phyloP scores from a whole-genome alignment of 495 filamentous ascomycete species.

The Lasiosphaeria hispida region DNA sequence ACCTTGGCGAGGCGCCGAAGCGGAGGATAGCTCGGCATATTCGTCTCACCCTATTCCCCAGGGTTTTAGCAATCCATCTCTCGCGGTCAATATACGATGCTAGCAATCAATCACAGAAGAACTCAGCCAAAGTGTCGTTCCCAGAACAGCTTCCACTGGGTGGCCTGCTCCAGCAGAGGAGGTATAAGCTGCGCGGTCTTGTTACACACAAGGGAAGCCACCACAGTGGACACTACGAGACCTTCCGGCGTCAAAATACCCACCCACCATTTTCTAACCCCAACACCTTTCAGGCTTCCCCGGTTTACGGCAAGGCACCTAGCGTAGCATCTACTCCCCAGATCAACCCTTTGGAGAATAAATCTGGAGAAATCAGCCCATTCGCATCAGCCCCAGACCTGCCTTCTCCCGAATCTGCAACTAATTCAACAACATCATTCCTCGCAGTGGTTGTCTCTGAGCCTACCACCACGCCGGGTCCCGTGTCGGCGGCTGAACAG shows the following conservation, averaged over 20 bases:
- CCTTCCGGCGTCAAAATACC: constrained; percentile 82
- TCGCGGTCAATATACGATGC: constrained; percentile 85
- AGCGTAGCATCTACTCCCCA: constrained; percentile 45
- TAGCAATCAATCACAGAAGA: constrained; percentile 77
- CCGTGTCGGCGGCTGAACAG: not conserved
- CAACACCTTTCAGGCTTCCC: constrained; percentile 66
- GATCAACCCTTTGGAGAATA: constrained; percentile 24
- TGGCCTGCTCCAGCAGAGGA: constrained; percentile 69
- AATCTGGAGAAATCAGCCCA: constrained; percentile 32
- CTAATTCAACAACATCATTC: constrained; percentile 27
- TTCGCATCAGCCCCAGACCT: constrained; percentile 41
- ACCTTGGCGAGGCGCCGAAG: constrained; percentile 68
- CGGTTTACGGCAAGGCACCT: constrained; percentile 59
- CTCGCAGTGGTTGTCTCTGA: constrained; percentile 1
- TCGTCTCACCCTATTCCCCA: constrained; percentile 80
- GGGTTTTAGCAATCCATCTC: constrained; percentile 85
- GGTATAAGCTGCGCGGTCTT: constrained; percentile 81
- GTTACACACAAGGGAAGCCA: constrained; percentile 96
- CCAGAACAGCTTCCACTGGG: constrained; percentile 81
- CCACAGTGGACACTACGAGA: constrained; percentile 95
- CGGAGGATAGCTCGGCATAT: constrained; percentile 82
- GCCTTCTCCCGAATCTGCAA: constrained; percentile 24
- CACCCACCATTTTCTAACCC: constrained; percentile 76
- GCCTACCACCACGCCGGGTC: not conserved
- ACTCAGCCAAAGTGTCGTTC: constrained; percentile 88